Conservation (phyloP, 805 yeast species). For the Saturnispora sanitii region DNA sequence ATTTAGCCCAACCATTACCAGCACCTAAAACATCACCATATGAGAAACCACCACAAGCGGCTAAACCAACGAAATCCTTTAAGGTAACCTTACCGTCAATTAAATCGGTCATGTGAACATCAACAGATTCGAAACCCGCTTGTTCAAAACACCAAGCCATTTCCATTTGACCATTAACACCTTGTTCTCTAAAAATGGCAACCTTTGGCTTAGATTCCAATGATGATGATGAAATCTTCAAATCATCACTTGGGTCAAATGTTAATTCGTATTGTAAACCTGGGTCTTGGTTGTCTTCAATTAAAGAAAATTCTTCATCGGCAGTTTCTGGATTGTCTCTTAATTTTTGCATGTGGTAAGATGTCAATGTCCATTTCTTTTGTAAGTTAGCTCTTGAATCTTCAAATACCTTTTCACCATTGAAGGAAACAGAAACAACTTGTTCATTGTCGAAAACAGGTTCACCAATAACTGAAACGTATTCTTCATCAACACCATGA, state of each 20-base stretch:
- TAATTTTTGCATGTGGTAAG: conserved; percentile 79
- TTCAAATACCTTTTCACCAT: conserved; percentile 37
- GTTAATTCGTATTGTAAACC: conserved; percentile 79
- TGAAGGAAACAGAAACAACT: conserved; percentile 36
- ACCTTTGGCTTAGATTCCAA: conserved; percentile 60
- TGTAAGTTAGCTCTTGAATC: conserved; percentile 64
- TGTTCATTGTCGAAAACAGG: conserved; percentile 47
- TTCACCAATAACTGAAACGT: conserved; percentile 56
- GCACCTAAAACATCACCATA: conserved; percentile 99
- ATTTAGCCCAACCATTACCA: conserved; percentile 98
- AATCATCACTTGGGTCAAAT: conserved; percentile 46
- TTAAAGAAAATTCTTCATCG: conserved; percentile 69
- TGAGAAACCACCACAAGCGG: conserved; percentile 98
- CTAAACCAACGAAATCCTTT: conserved; percentile 80
- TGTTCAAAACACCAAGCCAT: conserved; percentile 96
- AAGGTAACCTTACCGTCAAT: conserved; percentile 61
- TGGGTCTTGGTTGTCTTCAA: conserved; percentile 77
- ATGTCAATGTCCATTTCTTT: conserved; percentile 77
- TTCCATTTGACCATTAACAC: conserved; percentile 96
- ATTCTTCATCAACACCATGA: conserved; percentile 47
- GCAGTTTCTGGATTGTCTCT: conserved; percentile 93
- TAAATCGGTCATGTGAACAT: conserved; percentile 94
- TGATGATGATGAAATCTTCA: conserved; percentile 30
- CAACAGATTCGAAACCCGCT: conserved; percentile 91
- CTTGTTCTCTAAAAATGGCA: conserved; percentile 95